Base-by-base conservation (phyloP, 1,139 yeast genomes). In the Tardiomyces depauwii region DNA sequence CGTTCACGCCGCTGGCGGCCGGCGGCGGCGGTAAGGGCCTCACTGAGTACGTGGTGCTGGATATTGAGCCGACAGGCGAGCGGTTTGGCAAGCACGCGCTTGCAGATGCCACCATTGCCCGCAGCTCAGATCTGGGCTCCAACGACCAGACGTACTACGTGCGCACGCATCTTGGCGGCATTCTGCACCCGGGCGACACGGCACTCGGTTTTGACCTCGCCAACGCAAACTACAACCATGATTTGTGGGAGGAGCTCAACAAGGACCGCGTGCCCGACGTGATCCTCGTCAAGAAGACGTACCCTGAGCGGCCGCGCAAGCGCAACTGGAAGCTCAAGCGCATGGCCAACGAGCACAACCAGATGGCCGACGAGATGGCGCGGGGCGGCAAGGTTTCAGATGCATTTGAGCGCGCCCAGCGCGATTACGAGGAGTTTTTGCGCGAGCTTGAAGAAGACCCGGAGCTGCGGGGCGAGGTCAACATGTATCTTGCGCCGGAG, bases 371-470 rank as follows among this genome's bases (percentile, higher is more conserved):
- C 47, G 53, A 50, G 18, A 57, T 49, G 40, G 30, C 55, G 44
- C 36, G 36, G 5, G 36, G 36, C 16, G 36, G 36, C n/a, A 30
- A 30, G 36, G 36, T 30, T 5, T 12, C 36, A 5, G 87, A 81
- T 57, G 79, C 87, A 71, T 82, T 80, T 60, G 97, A 87, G 64
- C 77, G 86, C 60, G 95, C 94, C 2, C 97, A 91, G 68, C 82
- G 80, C 66, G 99, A 91, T 67, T 91, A 89, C 68, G 99, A 91
- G 68, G 65, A 82, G 58, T 91, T 91, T 83, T 78, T 93, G 70
- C 96, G 87, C 71, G 96, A 91, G 65, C 79, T 93, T 65, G 98
- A 91, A 72, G 97, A 91, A 68, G 99, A 91, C 67, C 80, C 82
- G 48, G 99, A 91, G 64, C 76, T 93, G 65, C 85, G 98, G 72